A percentile compares a stretch with the other conserved stretches of the same genome.
Evolutionary conservation across 164 flowering plant genomes (phyloP).

Genomic region (Annona squamosa): DNA sequence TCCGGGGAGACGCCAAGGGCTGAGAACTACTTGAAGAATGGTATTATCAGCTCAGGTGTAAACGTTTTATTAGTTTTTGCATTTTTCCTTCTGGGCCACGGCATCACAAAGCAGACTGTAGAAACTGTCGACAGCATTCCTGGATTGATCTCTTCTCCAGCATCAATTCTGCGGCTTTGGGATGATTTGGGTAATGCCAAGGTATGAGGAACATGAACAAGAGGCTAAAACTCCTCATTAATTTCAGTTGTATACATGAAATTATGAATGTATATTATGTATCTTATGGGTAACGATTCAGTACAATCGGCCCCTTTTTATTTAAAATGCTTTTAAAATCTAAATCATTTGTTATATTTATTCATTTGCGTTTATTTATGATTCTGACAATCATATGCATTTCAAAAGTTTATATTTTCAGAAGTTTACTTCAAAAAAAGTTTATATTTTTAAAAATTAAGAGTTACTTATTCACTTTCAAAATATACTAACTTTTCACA

Average conservation of each 20-base stretch:
- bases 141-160: conserved; percentile 6
- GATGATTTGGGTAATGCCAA: conserved; percentile 23
- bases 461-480: too few relatives aligned
- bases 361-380: too few relatives aligned
- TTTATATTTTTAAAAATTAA: too few relatives aligned
- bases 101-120: conserved; percentile 3
- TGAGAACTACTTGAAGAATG: conserved; percentile 27
- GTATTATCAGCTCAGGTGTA: conserved; percentile 19
- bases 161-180: conserved; percentile 29
- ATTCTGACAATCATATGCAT: too few relatives aligned
- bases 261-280: not conserved
- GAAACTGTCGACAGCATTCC: conserved; percentile 4
- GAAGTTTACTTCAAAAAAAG: too few relatives aligned
- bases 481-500: too few relatives aligned
- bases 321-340: too few relatives aligned
- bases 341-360: not conserved
- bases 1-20: conserved; percentile 20
- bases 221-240: not conserved
- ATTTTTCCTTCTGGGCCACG: conserved; percentile 25
- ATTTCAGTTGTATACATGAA: not conserved
- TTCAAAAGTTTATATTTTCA: too few relatives aligned
- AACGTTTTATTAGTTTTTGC: conserved; percentile 17
- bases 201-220: conserved; percentile 4
- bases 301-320: not conserved
- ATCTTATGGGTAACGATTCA: not conserved